Base-by-base conservation (phyloP, 1,284 basidiomycete genomes). In the Ustilago vetiveriae region DNA sequence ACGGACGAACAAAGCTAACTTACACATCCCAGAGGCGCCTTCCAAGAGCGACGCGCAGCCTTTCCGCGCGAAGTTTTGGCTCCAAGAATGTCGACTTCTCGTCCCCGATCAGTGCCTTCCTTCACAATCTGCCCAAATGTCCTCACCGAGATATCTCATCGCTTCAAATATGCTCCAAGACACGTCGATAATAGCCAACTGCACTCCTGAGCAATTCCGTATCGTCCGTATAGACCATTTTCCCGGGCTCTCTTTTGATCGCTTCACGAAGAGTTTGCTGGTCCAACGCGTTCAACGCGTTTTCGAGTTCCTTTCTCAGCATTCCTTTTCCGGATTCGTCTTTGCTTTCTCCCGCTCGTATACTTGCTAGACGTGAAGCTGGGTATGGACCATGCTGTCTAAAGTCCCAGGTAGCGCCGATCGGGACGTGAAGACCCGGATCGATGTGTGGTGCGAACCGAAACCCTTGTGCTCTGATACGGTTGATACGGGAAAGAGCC, bases 221-320 rank as follows among this genome's bases (percentile, higher is more conserved):
- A 41, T 58, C 42, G 17, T 58, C 55, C 36, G 50, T 58, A 21
- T 36, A 58, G 5, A 32, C 41, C 32, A 35, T 29, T n/a, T 26
- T 22, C 17, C 11, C 3, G 13, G 14, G 17, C 24, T 26, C 32
- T 8, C 19, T 7, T 6, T 19, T 6, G 8, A 10, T 7, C 36
- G 22, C 24, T 22, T 46, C 32, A 4, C 19, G 4, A 19, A 23
- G 22, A 2, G 11, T 23, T 35, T 62, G 58, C 3, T 21, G 6
- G 19, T 51, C 47, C n/a, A 47, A 39, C 14, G 59, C 59, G 3
- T 42, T 39, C 32, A 63, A 3, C n/a, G 58, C 58, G n/a, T 62
- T 62, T 10, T 46, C 42, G 23, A 62, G 4, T 27, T 62, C 58
- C 6, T 16, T 16, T 38, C 36, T n/a, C n/a, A 45, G 1, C 5